A percentile compares a stretch with the other conserved stretches of the same genome.
Evolutionary conservation across 2,329 filamentous ascomycete species (phyloP).

Genomic region (Colletotrichum graminicola): DNA sequence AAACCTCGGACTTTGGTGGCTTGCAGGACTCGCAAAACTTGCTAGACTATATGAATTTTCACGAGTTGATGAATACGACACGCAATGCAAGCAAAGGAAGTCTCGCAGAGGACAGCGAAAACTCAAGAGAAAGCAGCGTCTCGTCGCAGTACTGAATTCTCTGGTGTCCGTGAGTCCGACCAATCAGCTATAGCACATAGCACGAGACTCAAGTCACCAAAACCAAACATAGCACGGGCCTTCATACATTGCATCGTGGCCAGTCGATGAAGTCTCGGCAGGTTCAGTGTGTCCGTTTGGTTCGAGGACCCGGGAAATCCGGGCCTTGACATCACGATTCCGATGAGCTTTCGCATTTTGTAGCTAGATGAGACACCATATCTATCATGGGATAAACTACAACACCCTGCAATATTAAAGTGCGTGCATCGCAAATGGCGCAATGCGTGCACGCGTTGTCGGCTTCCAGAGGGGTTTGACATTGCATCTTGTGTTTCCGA

Average conservation of each 20-base stretch:
- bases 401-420: background rate
- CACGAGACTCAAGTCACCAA: background rate
- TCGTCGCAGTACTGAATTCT: background rate
- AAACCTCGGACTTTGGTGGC: conserved; percentile 1
- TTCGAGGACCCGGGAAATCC: background rate
- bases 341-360: background rate
- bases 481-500: background rate
- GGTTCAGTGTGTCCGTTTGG: background rate
- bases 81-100: background rate
- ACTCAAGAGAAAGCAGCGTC: background rate
- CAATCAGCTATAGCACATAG: background rate
- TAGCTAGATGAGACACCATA: background rate
- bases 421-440: background rate
- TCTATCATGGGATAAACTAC: too few relatives aligned
- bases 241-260: too few relatives aligned
- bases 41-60: conserved; percentile 39
- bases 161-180: background rate
- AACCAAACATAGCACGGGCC: background rate
- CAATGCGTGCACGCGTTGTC: background rate
- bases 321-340: background rate
- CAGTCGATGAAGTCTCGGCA: background rate
- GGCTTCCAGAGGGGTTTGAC: background rate
- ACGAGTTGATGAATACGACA: conserved; percentile 34
- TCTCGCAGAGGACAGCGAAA: background rate
- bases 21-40: conserved; percentile 6